These are phyloP conservation scores for Metschnikowia kofuensis DNA, from an alignment of 805 yeast genomes.

Conservation along the genomic window DNA sequence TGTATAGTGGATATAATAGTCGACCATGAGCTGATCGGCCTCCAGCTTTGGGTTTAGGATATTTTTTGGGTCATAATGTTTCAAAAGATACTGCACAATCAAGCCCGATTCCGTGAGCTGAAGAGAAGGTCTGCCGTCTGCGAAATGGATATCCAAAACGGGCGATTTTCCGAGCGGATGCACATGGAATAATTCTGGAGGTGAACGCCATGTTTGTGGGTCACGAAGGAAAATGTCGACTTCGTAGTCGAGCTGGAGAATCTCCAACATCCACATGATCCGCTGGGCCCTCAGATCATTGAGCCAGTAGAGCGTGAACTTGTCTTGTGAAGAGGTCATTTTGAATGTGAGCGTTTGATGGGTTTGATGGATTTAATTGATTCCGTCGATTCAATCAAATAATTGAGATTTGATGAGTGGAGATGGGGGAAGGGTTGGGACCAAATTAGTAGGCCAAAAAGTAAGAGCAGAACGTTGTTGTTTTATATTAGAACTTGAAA, in stretches of 20 bases:
- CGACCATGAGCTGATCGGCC: slow-evolving; percentile 42
- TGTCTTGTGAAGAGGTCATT: slow-evolving; percentile 9
- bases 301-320: slow-evolving; percentile 32
- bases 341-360: too few relatives aligned
- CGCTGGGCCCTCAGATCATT: slow-evolving; percentile 59
- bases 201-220: slow-evolving; percentile 39
- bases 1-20: slow-evolving; percentile 53
- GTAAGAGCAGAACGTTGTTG: too few relatives aligned
- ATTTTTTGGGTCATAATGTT: slow-evolving; percentile 44
- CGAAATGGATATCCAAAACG: slow-evolving; percentile 41
- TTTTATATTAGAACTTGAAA: too few relatives aligned
- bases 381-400: too few relatives aligned
- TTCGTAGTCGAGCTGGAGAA: slow-evolving; percentile 53
- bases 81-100: slow-evolving; percentile 51
- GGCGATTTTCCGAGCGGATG: slow-evolving; percentile 70
- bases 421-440: too few relatives aligned
- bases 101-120: slow-evolving; percentile 59
- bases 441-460: too few relatives aligned
- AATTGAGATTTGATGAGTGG: too few relatives aligned
- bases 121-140: slow-evolving; percentile 33
- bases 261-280: slow-evolving; percentile 63
- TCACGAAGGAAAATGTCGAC: slow-evolving; percentile 52
- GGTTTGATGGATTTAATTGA: too few relatives aligned
- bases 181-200: slow-evolving; percentile 42
- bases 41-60: slow-evolving; percentile 36